Base-by-base conservation (phyloP, 169 alveolate genomes). In the Blepharisma undulans region DNA sequence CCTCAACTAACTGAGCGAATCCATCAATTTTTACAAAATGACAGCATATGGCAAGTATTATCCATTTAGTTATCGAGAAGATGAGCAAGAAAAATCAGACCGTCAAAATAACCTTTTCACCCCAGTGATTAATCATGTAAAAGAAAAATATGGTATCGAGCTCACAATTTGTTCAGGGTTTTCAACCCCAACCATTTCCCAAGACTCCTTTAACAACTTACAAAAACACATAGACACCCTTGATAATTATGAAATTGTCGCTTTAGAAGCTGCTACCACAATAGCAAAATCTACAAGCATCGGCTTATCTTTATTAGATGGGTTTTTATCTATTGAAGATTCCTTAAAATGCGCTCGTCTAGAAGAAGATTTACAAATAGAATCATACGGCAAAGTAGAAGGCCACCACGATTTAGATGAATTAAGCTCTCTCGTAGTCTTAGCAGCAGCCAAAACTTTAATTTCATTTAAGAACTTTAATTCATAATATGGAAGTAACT, bases 381-480 rank as follows among this genome's bases (percentile, higher is more conserved):
- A 30, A 25, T 72, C 29, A 25, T 88, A 32, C 59, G 92, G 92
- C 6, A 88, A 34, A 32, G 87, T 88, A 18, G 92, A 88, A 88
- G 92, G 92, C 22, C 34, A 27, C 6, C 92, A 88, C 59, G 92
- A 88, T 76, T 27, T 88, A 21, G 87, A 88, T 22, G 92, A 88
- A 36, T 22, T 19, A 18, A 21, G 77, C n/a, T 22, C 22, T 18
- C 74, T 22, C 25, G 77, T 88, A n/a, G 27, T 66, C 72, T 72
- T 86, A 71, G 34, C 84, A 22, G 84, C 81, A 27, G 25, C 72
- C 5, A 86, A 86, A 86, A 61, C 30, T 12, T 27, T 86, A 72
- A 22, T 22, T 21, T 25, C 59, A 66, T 33, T 72, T 71, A 86
- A 84, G 27, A 84, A 59, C 27, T 10, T 84, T 79, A 79, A 33